phyloP scores from a whole-genome alignment of 345 rosid genomes.

The Sisymbrium altissimum region DNA sequence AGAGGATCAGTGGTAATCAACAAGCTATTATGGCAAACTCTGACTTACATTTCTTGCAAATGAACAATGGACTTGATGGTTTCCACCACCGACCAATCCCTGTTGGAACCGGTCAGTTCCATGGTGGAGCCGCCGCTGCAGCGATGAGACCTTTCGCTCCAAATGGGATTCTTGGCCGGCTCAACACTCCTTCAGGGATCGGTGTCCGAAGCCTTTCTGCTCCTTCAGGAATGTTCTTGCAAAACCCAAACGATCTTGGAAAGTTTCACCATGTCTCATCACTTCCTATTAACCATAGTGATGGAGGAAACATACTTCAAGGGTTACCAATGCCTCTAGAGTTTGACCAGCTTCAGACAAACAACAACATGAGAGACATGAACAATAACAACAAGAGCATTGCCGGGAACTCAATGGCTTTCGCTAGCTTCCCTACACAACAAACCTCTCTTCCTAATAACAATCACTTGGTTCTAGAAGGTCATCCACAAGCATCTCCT shows the following conservation, averaged over 20 bases:
- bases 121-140: constrained; percentile 38
- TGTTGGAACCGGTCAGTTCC: constrained; percentile 47
- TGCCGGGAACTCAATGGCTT: neutral
- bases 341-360: constrained; percentile 57
- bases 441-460: constrained; percentile 41
- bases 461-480: constrained; percentile 48
- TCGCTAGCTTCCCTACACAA: constrained; percentile 28
- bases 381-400: constrained; percentile 24
- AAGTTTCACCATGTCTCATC: constrained; percentile 48
- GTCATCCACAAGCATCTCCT: constrained; percentile 44
- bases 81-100: constrained; percentile 45
- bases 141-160: constrained; percentile 50
- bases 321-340: constrained; percentile 70
- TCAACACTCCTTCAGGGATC: constrained; percentile 60
- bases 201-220: constrained; percentile 57
- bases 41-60: constrained; percentile 58
- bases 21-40: constrained; percentile 62
- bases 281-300: constrained; percentile 36
- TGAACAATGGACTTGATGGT: constrained; percentile 51
- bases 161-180: constrained; percentile 60
- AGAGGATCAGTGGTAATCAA: constrained; percentile 63
- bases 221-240: constrained; percentile 46
- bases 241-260: constrained; percentile 33
- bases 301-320: constrained; percentile 54
- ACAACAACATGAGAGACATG: constrained; percentile 38